A percentile compares a stretch with the other conserved stretches of the same genome.
These are phyloP conservation scores for Fusarium phyllophilum DNA, from an alignment of 2,329 filamentous ascomycete genomes.

Conservation along the genomic window DNA sequence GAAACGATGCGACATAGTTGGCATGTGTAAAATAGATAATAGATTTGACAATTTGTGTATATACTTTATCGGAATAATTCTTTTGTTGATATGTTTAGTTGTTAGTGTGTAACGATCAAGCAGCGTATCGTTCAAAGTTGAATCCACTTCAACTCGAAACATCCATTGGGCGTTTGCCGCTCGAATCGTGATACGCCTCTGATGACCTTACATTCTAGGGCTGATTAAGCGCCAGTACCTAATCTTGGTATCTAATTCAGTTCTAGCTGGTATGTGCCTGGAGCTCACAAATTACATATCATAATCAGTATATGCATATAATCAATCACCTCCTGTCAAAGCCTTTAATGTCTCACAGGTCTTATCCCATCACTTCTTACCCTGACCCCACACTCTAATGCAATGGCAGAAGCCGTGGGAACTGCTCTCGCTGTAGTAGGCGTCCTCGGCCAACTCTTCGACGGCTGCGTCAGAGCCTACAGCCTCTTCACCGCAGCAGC, in stretches of 20 bases:
- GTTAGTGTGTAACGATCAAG: background rate
- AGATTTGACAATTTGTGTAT: background rate
- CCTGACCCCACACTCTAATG: background rate
- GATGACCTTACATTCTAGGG: background rate
- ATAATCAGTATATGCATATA: background rate
- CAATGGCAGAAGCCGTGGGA: conserved; percentile 53
- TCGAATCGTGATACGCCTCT: background rate
- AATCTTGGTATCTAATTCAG: background rate
- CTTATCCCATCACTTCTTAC: conserved; percentile 1
- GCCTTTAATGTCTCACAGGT: background rate
- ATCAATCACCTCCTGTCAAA: background rate
- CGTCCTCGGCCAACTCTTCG: conserved; percentile 58
- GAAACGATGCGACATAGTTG: background rate
- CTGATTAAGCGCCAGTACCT: conserved; percentile 25
- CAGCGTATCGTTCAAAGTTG: no score
- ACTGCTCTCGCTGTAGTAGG: conserved; percentile 57
- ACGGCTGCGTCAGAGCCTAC: conserved; percentile 59
- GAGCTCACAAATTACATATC: background rate
- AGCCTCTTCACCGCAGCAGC: conserved; percentile 55
- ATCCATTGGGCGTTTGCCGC: background rate
- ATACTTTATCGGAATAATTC: no score
- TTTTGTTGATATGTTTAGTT: background rate
- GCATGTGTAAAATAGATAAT: background rate
- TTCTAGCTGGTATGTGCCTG: background rate
- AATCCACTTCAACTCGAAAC: background rate